phyloP scores from a whole-genome alignment of 148 eudicot species.

The Limonium bicolor region DNA sequence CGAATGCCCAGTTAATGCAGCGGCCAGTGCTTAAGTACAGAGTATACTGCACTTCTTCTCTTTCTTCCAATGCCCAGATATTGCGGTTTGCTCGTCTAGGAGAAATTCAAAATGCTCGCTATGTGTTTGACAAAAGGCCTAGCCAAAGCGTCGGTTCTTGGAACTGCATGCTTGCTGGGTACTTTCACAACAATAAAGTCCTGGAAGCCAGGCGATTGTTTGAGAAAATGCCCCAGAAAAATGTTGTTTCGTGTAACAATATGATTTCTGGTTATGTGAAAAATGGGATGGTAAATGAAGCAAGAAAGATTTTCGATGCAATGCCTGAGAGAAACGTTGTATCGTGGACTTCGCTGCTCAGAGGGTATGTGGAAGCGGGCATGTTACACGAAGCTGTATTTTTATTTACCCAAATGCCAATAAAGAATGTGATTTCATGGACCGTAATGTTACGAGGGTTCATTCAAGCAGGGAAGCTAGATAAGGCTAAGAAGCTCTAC shows the following conservation, averaged over 20 bases:
- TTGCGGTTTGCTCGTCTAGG: conserved; percentile 13
- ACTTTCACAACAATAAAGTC: conserved; percentile 22
- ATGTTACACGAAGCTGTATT: conserved; percentile 16
- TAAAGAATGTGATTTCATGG: conserved; percentile 31
- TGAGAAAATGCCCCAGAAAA: conserved; percentile 29
- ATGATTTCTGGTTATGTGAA: conserved; percentile 31
- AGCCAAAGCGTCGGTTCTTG: conserved; percentile 16
- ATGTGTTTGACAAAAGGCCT: conserved; percentile 18
- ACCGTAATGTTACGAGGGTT: conserved; percentile 33
- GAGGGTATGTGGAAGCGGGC: conserved; percentile 31
- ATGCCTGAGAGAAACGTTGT: conserved; percentile 33
- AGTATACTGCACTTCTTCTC: background rate
- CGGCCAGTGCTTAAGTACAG: too few relatives aligned
- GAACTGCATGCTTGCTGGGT: conserved; percentile 25
- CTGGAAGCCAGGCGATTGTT: conserved; percentile 27
- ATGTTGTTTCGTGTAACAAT: conserved; percentile 26
- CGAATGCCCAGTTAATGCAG: too few relatives aligned
- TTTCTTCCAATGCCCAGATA: conserved; percentile 13
- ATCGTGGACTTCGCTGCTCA: conserved; percentile 30
- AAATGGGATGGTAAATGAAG: conserved; percentile 25
- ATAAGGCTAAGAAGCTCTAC: conserved; percentile 22
- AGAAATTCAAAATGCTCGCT: conserved; percentile 20
- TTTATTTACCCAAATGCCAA: conserved; percentile 26
- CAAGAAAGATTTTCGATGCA: conserved; percentile 19
- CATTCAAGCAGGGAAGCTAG: conserved; percentile 16